Conservation (phyloP, 345 rosid genomes). For the Gossypium arboreum region DNA sequence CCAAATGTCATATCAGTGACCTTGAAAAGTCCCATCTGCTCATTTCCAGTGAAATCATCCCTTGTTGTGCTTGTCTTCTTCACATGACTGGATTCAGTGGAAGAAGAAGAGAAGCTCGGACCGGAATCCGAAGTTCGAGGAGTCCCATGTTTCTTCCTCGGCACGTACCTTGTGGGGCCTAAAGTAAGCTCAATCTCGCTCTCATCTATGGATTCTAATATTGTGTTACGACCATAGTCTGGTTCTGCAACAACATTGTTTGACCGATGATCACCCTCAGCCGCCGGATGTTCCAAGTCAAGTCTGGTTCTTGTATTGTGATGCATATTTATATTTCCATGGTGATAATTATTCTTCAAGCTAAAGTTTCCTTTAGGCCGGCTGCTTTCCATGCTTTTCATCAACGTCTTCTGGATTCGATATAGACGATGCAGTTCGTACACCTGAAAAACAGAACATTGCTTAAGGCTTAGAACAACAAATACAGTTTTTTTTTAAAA, state of each 20-base stretch:
- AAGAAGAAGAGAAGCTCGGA: conserved; percentile 68
- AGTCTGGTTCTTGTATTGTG: conserved; percentile 25
- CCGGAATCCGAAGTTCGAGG: conserved; percentile 48
- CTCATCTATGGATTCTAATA: conserved; percentile 55
- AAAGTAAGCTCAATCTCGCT: conserved; percentile 82
- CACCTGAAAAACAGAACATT: conserved; percentile 45
- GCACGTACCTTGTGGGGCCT: conserved; percentile 52
- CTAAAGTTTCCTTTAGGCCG: conserved; percentile 17
- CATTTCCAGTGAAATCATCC: conserved; percentile 17
- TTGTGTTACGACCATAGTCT: conserved; percentile 23
- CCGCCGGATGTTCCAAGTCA: conserved; percentile 39
- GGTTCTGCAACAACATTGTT: conserved; percentile 27
- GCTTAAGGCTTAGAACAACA: not conserved
- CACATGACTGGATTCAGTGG: conserved; percentile 54
- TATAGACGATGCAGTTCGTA: conserved; percentile 87
- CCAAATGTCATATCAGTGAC: conserved; percentile 26
- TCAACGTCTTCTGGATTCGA: conserved; percentile 69
- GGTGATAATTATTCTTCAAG: conserved; percentile 7
- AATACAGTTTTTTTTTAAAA: not conserved
- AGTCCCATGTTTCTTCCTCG: conserved; percentile 41
- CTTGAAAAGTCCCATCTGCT: conserved; percentile 23
- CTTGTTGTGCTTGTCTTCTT: conserved; percentile 29
- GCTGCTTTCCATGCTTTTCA: conserved; percentile 48
- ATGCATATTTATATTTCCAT: conserved; percentile 1
- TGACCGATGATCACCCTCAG: conserved; percentile 9